Conservation (phyloP, 2,329 filamentous ascomycete species). For the Fusarium dlaminii region DNA sequence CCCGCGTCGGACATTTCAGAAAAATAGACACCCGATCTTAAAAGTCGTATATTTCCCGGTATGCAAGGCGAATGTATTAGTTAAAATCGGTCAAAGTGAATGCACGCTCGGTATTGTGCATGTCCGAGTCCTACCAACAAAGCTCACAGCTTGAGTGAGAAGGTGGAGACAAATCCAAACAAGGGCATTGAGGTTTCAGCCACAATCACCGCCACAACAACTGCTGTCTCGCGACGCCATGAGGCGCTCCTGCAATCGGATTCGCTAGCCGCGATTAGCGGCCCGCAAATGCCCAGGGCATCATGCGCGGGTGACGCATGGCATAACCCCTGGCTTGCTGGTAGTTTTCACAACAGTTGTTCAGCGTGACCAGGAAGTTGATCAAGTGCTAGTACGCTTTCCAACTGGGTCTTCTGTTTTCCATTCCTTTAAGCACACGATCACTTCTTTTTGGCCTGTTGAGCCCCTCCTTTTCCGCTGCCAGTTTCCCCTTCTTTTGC, state of each 20-base stretch:
- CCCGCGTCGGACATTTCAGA: conserved; percentile 26
- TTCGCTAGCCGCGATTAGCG: conserved; percentile 15
- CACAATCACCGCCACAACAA: conserved; percentile 12
- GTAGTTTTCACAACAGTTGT: background rate
- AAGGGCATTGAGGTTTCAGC: background rate
- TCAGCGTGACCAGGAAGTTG: conserved; percentile 27
- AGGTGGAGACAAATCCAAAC: background rate
- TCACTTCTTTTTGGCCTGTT: background rate
- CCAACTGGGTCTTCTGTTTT: background rate
- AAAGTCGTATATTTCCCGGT: background rate
- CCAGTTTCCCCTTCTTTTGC: background rate
- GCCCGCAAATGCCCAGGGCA: background rate
- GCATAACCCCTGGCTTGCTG: conserved; percentile 6
- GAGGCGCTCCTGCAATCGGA: conserved; percentile 7
- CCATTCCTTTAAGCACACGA: background rate
- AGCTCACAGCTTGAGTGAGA: background rate
- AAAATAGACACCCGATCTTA: background rate
- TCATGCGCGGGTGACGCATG: conserved; percentile 33
- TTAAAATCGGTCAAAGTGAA: background rate
- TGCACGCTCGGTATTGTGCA: background rate
- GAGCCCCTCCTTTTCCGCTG: background rate
- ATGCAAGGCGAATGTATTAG: background rate
- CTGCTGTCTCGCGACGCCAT: conserved; percentile 3
- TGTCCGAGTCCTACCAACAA: conserved; percentile 5
- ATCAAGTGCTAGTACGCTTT: conserved; percentile 15